phyloP scores from a whole-genome alignment of 768 basidiomycete species.

The Pisolithus orientalis region DNA sequence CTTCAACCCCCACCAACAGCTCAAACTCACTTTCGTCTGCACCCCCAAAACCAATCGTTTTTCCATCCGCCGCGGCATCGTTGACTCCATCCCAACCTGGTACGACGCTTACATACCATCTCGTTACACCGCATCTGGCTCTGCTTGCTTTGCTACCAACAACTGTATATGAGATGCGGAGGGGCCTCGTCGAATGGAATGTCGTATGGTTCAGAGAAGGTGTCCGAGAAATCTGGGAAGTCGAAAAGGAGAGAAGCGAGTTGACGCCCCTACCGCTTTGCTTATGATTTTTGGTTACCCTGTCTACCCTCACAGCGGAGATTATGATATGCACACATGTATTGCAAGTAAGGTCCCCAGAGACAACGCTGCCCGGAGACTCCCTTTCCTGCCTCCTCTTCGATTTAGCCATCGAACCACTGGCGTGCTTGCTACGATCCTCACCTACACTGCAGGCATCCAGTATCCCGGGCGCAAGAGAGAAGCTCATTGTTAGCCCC shows the following conservation, averaged over 20 bases:
- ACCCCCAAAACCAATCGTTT: slow-evolving; percentile 44
- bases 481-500: not conserved
- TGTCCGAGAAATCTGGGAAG: slow-evolving; percentile 72
- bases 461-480: not conserved
- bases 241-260: slow-evolving; percentile 50
- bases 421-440: not conserved
- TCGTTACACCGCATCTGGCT: slow-evolving; percentile 67
- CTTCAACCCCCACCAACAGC: not conserved
- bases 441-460: not conserved
- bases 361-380: not conserved
- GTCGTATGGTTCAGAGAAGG: slow-evolving; percentile 82
- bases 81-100: slow-evolving; percentile 52
- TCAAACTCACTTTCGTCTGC: not conserved
- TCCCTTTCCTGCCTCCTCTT: not conserved
- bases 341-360: too few relatives aligned
- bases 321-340: too few relatives aligned
- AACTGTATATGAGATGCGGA: slow-evolving; percentile 60
- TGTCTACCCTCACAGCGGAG: too few relatives aligned
- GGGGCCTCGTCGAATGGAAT: slow-evolving; percentile 81
- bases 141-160: slow-evolving; percentile 71
- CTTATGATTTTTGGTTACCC: too few relatives aligned
- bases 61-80: slow-evolving; percentile 63
- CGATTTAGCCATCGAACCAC: not conserved
- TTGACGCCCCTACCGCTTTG: not conserved
- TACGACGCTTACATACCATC: slow-evolving; percentile 80